A percentile compares a stretch with the other conserved stretches of the same genome.
These are phyloP conservation scores for Metschnikowia lachancei DNA, from an alignment of 805 yeast species.

Conservation along the genomic window DNA sequence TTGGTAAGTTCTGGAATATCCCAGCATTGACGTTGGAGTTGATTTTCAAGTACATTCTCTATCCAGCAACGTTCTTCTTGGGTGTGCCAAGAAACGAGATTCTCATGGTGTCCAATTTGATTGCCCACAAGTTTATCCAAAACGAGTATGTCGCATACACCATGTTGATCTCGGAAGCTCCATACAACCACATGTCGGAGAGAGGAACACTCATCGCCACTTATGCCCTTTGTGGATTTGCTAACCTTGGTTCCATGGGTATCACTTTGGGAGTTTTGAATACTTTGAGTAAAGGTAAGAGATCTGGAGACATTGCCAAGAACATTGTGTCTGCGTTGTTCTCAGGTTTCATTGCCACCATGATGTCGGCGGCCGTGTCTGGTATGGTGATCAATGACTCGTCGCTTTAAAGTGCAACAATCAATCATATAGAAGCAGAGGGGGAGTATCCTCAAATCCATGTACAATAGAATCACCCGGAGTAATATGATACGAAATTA, in stretches of 20 bases:
- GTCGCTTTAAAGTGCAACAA: background rate
- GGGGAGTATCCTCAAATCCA: background rate
- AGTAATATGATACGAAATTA: too few relatives aligned
- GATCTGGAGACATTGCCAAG: constrained; percentile 46
- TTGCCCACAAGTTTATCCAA: constrained; percentile 58
- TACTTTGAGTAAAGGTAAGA: constrained; percentile 50
- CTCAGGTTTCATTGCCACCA: constrained; percentile 53
- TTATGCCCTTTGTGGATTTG: constrained; percentile 61
- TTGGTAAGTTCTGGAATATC: constrained; percentile 63
- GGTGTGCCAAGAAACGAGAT: constrained; percentile 47
- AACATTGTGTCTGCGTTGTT: constrained; percentile 49
- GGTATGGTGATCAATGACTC: constrained; percentile 55
- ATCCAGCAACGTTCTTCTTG: constrained; percentile 58
- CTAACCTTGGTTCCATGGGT: constrained; percentile 61
- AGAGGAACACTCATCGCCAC: constrained; percentile 58
- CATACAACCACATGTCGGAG: constrained; percentile 45
- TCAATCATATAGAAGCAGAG: too few relatives aligned
- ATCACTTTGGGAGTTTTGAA: constrained; percentile 60
- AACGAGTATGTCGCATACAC: constrained; percentile 58
- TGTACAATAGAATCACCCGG: background rate
- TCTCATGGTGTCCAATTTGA: constrained; percentile 47
- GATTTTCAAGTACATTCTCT: constrained; percentile 55
- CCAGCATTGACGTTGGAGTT: constrained; percentile 49
- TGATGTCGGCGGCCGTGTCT: constrained; percentile 56
- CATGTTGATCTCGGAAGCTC: constrained; percentile 39